Evolutionary conservation across 1,139 yeast species (phyloP).

Genomic region (Suhomyces bribrorum): DNA sequence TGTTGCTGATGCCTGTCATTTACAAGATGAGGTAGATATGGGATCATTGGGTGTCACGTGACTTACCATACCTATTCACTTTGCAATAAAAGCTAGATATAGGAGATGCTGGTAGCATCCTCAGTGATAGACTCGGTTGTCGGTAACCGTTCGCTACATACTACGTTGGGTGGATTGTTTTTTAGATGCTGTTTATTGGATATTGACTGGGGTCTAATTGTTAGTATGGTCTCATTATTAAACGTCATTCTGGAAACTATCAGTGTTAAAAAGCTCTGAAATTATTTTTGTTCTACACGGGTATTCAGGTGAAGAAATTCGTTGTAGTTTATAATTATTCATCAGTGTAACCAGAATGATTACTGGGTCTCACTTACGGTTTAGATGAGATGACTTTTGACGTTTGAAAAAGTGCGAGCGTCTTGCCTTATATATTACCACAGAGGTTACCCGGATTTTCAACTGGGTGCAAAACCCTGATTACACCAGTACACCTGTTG

Average conservation of each 20-base stretch:
- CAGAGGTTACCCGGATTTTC: conserved; percentile 11
- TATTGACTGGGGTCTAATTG: conserved; percentile 5
- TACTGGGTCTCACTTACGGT: conserved; percentile 5
- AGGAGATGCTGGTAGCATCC: too few relatives aligned
- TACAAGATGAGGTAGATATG: background rate
- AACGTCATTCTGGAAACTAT: conserved; percentile 17
- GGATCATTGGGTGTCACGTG: background rate
- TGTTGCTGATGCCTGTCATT: background rate
- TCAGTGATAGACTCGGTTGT: too few relatives aligned
- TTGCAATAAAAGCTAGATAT: too few relatives aligned
- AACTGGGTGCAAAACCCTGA: conserved; percentile 5
- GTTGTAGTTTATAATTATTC: conserved; percentile 45
- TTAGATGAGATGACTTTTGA: background rate
- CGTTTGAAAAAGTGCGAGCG: conserved; percentile 6
- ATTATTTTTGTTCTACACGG: conserved; percentile 54
- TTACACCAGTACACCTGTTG: too few relatives aligned
- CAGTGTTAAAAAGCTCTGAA: conserved; percentile 76
- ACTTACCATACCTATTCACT: too few relatives aligned
- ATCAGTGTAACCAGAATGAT: conserved; percentile 25
- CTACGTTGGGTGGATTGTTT: too few relatives aligned
- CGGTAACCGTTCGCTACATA: too few relatives aligned
- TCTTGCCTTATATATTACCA: conserved; percentile 5
- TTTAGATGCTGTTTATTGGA: background rate
- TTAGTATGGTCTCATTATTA: conserved; percentile 13
- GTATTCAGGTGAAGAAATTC: conserved; percentile 70